Evolutionary conservation across 192 early-diverging fungal species (phyloP).

Genomic region (Kickxella alabastrina): DNA sequence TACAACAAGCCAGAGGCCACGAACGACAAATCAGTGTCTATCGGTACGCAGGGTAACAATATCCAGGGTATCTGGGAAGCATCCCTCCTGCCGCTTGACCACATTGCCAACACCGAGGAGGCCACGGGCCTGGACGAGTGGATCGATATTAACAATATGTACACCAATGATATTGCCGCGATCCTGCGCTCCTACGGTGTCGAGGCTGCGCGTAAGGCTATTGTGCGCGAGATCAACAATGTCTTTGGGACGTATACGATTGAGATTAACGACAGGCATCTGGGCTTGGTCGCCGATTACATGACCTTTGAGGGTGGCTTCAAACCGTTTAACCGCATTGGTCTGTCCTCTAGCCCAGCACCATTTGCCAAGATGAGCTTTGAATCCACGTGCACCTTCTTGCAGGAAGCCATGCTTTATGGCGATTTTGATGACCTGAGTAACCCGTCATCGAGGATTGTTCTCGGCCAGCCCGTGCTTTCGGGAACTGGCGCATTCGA

Average conservation of each 20-base stretch:
- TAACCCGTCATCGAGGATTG: slow-evolving; percentile 89
- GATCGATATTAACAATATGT: slow-evolving; percentile 82
- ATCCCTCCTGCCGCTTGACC: slow-evolving; percentile 43
- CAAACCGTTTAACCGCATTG: slow-evolving; percentile 96
- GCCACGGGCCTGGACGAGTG: slow-evolving; percentile 48
- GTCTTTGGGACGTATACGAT: slow-evolving; percentile 97
- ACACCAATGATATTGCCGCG: slow-evolving; percentile 97
- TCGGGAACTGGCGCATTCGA: slow-evolving; percentile 96
- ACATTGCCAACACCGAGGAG: slow-evolving; percentile 19
- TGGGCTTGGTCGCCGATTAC: slow-evolving; percentile 95
- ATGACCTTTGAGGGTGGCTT: slow-evolving; percentile 99
- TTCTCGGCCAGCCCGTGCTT: slow-evolving; percentile 87
- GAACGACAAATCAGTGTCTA: slow-evolving; percentile 67
- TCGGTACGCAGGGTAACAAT: slow-evolving; percentile 91
- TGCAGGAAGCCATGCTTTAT: slow-evolving; percentile 82
- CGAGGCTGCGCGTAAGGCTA: slow-evolving; percentile 89
- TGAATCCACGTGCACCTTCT: slow-evolving; percentile 93
- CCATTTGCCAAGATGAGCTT: slow-evolving; percentile 99
- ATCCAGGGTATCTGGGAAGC: slow-evolving; percentile 86
- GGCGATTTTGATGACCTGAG: slow-evolving; percentile 88
- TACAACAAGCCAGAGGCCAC: slow-evolving; percentile 74
- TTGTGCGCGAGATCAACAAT: slow-evolving; percentile 85
- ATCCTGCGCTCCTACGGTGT: slow-evolving; percentile 93
- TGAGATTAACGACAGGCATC: slow-evolving; percentile 87
- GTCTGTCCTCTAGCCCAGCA: slow-evolving; percentile 84